Evolutionary conservation across 1,139 yeast species (phyloP).

Genomic region (Yamadazyma trypodendri): DNA sequence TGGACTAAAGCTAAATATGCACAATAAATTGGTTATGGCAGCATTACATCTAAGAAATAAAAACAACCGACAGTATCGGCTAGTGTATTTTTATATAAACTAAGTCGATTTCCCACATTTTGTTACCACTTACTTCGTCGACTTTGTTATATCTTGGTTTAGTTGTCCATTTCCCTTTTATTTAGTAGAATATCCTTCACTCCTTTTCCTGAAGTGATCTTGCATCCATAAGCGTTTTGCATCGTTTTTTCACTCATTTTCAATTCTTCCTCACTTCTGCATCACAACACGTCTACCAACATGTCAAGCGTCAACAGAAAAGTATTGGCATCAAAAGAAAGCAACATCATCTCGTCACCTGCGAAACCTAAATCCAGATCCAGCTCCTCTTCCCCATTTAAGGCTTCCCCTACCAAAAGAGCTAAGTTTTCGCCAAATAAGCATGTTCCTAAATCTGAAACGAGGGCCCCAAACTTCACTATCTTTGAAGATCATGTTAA

Average conservation of each 20-base stretch:
- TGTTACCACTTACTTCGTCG: background rate
- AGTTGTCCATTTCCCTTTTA: background rate
- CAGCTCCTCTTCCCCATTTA: conserved; percentile 13
- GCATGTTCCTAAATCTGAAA: conserved; percentile 3
- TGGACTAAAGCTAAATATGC: background rate
- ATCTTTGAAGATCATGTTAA: conserved; percentile 36
- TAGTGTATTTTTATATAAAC: conserved; percentile 1
- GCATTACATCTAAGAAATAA: background rate
- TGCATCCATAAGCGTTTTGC: background rate
- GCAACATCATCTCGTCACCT: conserved; percentile 24
- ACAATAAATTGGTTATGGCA: conserved; percentile 1
- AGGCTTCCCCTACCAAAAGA: conserved; percentile 28
- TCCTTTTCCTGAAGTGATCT: background rate
- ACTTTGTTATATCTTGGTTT: conserved; percentile 1
- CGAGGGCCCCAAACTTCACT: conserved; percentile 21
- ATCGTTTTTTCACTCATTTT: background rate
- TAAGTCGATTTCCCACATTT: background rate
- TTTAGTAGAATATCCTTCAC: background rate
- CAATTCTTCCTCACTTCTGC: conserved; percentile 1
- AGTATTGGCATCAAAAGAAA: conserved; percentile 12
- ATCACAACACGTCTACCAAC: background rate
- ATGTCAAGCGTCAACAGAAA: conserved; percentile 12
- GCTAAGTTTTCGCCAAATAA: conserved; percentile 34
- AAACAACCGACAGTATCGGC: background rate
- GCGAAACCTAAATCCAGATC: conserved; percentile 15